Evolutionary conservation across 2,329 filamentous ascomycete genomes (phyloP).

Genomic region (Penicillium griseofulvum): DNA sequence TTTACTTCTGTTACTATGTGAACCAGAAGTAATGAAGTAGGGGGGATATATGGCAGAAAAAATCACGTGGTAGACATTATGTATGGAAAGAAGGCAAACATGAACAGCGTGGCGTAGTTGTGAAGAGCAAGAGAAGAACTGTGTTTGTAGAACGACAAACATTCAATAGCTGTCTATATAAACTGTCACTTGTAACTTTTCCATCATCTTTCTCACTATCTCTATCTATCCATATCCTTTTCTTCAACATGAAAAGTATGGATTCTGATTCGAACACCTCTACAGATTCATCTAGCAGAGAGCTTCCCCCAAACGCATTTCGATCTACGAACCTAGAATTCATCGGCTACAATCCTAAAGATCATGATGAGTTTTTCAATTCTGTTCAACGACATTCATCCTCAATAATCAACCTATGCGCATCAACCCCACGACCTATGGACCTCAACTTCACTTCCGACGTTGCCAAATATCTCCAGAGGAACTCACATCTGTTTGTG

Average conservation of each 20-base stretch:
- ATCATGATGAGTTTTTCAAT: not conserved
- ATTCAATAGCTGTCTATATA: not conserved
- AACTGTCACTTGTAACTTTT: not conserved
- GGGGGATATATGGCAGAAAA: too few relatives aligned
- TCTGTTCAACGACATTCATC: not conserved
- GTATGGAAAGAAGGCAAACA: not conserved
- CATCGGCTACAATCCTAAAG: accelerated
- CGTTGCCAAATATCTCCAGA: not conserved
- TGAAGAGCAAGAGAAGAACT: too few relatives aligned
- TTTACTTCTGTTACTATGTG: too few relatives aligned
- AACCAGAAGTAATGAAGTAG: too few relatives aligned
- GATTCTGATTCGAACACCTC: too few relatives aligned
- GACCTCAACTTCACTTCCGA: not conserved
- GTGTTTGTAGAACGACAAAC: not conserved
- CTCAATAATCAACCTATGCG: not conserved
- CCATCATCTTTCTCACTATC: not conserved
- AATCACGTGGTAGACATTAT: too few relatives aligned
- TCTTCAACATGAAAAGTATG: too few relatives aligned
- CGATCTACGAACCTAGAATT: not conserved
- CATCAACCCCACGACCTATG: not conserved
- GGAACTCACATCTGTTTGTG: not conserved
- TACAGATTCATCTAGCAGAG: too few relatives aligned
- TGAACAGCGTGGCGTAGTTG: not conserved
- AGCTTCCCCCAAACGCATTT: accelerated
- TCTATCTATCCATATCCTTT: not conserved